Evolutionary conservation across 2,329 filamentous ascomycete species (phyloP).

Genomic region (Ophiocordyceps robertsii): DNA sequence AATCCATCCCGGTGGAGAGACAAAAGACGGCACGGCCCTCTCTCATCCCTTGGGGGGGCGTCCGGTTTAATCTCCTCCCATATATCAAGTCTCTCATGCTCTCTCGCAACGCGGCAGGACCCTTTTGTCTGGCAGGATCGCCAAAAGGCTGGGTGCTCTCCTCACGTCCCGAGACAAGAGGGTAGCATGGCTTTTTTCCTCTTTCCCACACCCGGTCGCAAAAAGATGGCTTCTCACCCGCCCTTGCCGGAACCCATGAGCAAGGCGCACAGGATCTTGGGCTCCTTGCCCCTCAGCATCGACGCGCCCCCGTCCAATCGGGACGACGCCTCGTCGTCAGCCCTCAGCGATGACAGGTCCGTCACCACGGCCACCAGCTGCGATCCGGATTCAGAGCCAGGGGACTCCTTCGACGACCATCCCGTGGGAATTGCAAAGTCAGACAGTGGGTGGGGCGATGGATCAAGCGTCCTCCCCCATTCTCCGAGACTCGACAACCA

Average conservation of each 20-base stretch:
- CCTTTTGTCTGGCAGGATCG: constrained; percentile 1
- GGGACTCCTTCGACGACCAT: constrained; percentile 6
- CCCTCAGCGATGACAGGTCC: constrained; percentile 29
- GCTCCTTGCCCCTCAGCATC: constrained; percentile 29
- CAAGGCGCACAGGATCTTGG: constrained; percentile 38
- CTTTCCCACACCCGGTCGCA: constrained; percentile 34
- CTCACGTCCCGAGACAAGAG: not conserved
- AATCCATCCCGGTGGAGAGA: not conserved
- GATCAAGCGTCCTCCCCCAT: constrained; percentile 31
- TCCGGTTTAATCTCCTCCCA: not conserved
- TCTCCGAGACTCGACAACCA: constrained; percentile 8
- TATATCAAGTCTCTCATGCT: not conserved
- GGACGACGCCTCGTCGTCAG: constrained; percentile 28
- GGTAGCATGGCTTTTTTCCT: constrained; percentile 28
- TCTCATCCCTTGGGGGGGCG: not conserved
- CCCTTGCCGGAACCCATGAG: constrained; percentile 25
- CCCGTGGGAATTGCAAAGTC: constrained; percentile 7
- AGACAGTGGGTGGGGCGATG: constrained; percentile 26
- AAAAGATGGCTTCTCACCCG: constrained; percentile 17
- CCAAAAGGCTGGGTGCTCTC: not conserved
- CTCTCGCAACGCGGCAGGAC: not conserved
- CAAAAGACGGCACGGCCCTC: not conserved
- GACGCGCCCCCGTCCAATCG: constrained; percentile 23
- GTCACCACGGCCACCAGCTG: constrained; percentile 24
- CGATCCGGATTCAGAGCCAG: constrained; percentile 6